phyloP scores from a whole-genome alignment of 768 basidiomycete species.

The Trametes gibbosa region DNA sequence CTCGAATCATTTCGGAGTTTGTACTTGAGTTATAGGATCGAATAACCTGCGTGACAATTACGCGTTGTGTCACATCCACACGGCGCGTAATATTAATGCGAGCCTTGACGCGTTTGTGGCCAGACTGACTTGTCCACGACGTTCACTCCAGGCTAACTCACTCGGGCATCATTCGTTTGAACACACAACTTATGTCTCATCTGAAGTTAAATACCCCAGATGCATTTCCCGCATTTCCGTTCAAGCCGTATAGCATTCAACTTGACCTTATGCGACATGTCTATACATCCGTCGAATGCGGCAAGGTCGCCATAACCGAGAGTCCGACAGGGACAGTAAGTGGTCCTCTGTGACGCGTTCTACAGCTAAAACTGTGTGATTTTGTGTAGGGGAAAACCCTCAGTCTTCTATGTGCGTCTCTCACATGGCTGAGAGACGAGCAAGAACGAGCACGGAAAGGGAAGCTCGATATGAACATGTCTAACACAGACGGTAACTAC shows the following conservation, averaged over 20 bases:
- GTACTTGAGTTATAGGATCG: no score
- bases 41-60: no score
- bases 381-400: conserved; percentile 76
- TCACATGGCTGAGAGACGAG: conserved; percentile 76
- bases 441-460: conserved; percentile 68
- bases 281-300: conserved; percentile 73
- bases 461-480: conserved; percentile 41
- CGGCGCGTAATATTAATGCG: no score
- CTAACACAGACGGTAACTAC: conserved; percentile 27
- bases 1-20: no score
- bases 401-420: conserved; percentile 69
- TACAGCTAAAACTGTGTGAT: not conserved
- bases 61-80: no score
- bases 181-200: conserved; percentile 12
- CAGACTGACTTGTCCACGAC: no score
- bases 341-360: conserved; percentile 19
- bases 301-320: conserved; percentile 78
- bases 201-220: conserved; percentile 57
- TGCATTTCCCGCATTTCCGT: conserved; percentile 65
- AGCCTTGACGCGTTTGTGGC: no score
- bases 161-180: no score
- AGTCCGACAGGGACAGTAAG: conserved; percentile 84
- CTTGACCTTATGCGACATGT: conserved; percentile 84
- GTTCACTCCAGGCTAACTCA: no score
- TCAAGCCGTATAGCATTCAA: conserved; percentile 77